Evolutionary conservation across 257 asterid genomes (phyloP).

Genomic region (Solanum okadae): DNA sequence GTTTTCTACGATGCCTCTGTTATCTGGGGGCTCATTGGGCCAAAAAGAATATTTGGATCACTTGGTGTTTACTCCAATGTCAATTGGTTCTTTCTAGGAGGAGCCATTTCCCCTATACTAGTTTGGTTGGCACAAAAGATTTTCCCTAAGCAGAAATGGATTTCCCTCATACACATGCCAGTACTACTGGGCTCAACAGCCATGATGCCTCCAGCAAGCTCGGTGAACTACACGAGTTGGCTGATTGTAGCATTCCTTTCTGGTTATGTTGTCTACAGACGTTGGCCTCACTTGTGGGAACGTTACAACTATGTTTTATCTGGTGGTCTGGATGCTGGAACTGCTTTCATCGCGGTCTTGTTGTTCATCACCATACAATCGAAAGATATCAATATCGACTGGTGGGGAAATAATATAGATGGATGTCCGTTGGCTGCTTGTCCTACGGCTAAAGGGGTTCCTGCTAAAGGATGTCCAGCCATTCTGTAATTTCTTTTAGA

Average conservation of each 20-base stretch:
- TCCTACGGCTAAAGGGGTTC: conserved; percentile 43
- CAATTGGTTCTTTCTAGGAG: conserved; percentile 54
- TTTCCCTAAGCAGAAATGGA: conserved; percentile 34
- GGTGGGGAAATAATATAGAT: conserved; percentile 55
- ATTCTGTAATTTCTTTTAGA: neutral
- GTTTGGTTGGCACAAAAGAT: conserved; percentile 30
- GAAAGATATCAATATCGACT: conserved; percentile 4
- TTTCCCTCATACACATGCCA: conserved; percentile 32
- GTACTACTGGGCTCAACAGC: conserved; percentile 35
- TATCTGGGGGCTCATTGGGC: conserved; percentile 60
- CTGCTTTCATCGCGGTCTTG: conserved; percentile 35
- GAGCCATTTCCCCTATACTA: conserved; percentile 29
- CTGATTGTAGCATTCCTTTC: conserved; percentile 22
- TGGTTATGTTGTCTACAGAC: conserved; percentile 29
- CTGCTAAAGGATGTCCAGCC: conserved; percentile 30
- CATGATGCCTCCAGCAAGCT: conserved; percentile 46
- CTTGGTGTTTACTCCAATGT: conserved; percentile 27
- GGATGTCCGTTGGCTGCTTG: conserved; percentile 49
- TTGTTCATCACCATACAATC: conserved; percentile 21
- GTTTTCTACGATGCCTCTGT: conserved; percentile 50
- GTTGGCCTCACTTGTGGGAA: conserved; percentile 37
- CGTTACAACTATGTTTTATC: conserved; percentile 47
- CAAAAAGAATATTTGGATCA: conserved; percentile 42
- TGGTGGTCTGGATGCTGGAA: conserved; percentile 55
- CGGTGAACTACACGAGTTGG: conserved; percentile 57